Base-by-base conservation (phyloP, 805 yeast species). In the Barnettozyma wickerhamii region DNA sequence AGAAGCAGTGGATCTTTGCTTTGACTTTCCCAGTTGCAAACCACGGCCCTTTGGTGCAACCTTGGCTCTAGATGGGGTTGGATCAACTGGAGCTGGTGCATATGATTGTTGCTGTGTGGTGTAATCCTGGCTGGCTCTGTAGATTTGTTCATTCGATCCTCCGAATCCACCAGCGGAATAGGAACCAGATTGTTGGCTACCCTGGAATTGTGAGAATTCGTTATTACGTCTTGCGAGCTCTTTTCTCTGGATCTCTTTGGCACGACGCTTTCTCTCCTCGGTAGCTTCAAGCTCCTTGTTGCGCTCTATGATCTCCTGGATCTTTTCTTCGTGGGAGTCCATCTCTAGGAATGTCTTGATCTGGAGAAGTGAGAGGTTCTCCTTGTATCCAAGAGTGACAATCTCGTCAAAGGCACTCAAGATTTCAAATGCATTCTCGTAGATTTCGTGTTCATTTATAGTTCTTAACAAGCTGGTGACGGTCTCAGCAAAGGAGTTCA, bases 251-350 rank as follows among this genome's bases (percentile, higher is more conserved):
- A 85, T 82, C 58, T 85, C 95, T 63, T 84, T 87, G 37, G 98
- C 97, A 61, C 87, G 81, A 65, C 95, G 84, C 68, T 91, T 91
- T 66, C 98, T 83, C 65, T 91, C 96, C 66, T 93, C 99, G 41
- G 87, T 81, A 30, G 99, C 99, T 65, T 91, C 99, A 56, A 86
- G 69, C 67, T 93, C 99, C 68, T 93, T 93, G 71, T 93, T 93
- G 63, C 90, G 81, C 66, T 88, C 98, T 55, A 93, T 93, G 61
- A 93, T 90, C 62, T 93, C 97, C 71, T 93, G 98, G 59, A 95
- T 91, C 71, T 87, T 91, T 68, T 93, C 99, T 66, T 93, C 99
- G 62, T 93, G 97, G 30, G 95, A 85, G 66, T 93, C 98, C 98
- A 93, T 91, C 60, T 88, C 91, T 68, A 93, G 71, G 65, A 86